Evolutionary conservation across 2,329 filamentous ascomycete genomes (phyloP).

Genomic region (Fusarium fracticaudum): DNA sequence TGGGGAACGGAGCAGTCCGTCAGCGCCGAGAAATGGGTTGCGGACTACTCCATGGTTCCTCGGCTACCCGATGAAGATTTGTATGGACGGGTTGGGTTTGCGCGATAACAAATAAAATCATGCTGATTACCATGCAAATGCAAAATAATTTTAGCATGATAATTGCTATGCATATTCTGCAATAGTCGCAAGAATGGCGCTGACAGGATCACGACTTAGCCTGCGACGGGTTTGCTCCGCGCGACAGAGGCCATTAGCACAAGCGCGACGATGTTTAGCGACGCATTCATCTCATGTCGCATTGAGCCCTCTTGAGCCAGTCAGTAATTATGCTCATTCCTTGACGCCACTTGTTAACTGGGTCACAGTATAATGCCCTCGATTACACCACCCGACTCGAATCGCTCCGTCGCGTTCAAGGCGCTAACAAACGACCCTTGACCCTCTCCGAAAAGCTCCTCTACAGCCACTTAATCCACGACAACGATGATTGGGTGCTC

Average conservation of each 20-base stretch:
- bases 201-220: background rate
- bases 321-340: background rate
- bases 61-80: background rate
- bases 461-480: conserved; percentile 49
- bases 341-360: fast-evolving
- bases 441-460: conserved; percentile 53
- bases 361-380: conserved; percentile 17
- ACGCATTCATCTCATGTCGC: conserved; percentile 19
- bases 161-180: background rate
- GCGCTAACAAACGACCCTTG: conserved; percentile 39
- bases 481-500: conserved; percentile 36
- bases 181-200: background rate
- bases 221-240: background rate
- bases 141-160: fast-evolving
- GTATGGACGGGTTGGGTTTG: background rate
- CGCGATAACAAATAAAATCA: background rate
- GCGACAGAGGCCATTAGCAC: background rate
- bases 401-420: conserved; percentile 24
- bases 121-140: background rate
- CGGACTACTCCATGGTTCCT: background rate
- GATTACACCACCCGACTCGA: conserved; percentile 29
- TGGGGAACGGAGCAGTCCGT: conserved; percentile 5
- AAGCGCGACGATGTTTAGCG: background rate
- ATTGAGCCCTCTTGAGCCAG: conserved; percentile 37
- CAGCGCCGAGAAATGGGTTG: background rate